Conservation (phyloP, 164 flowering plant species). For the Sedum album region DNA sequence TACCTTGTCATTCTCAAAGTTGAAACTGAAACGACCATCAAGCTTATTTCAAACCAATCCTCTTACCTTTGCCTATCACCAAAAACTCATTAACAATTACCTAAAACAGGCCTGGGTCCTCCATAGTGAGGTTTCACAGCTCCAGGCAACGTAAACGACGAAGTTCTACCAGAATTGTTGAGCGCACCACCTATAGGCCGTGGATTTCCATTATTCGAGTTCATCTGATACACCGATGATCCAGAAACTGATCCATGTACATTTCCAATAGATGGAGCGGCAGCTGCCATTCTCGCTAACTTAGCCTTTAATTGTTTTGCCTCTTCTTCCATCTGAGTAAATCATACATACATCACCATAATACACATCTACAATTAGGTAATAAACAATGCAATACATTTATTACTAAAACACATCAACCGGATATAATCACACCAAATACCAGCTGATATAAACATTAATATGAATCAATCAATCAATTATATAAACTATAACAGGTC, state of each 20-base stretch:
- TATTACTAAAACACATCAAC: neutral
- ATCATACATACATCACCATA: neutral
- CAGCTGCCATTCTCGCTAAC: neutral
- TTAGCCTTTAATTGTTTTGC: slow-evolving; percentile 26
- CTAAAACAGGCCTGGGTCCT: slow-evolving; percentile 43
- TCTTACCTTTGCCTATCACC: neutral
- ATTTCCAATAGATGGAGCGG: slow-evolving; percentile 30
- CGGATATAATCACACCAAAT: too few species aligned
- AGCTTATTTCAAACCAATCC: neutral
- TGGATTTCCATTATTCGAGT: slow-evolving; percentile 35
- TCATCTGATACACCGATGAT: slow-evolving; percentile 30
- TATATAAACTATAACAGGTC: neutral
- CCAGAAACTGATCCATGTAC: slow-evolving; percentile 30
- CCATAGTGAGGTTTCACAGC: slow-evolving; percentile 40
- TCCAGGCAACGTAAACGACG: slow-evolving; percentile 31
- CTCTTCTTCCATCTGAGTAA: slow-evolving; percentile 66
- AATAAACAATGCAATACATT: neutral
- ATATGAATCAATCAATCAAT: neutral
- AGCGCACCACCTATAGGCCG: slow-evolving; percentile 25
- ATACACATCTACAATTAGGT: neutral
- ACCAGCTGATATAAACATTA: too few species aligned
- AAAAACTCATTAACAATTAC: slow-evolving; percentile 19
- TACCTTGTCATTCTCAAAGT: neutral
- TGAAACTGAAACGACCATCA: neutral
- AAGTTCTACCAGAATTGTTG: slow-evolving; percentile 32